These are phyloP conservation scores for Paspalum vaginatum DNA, from an alignment of 176 grass and related monocot species.

Conservation along the genomic window DNA sequence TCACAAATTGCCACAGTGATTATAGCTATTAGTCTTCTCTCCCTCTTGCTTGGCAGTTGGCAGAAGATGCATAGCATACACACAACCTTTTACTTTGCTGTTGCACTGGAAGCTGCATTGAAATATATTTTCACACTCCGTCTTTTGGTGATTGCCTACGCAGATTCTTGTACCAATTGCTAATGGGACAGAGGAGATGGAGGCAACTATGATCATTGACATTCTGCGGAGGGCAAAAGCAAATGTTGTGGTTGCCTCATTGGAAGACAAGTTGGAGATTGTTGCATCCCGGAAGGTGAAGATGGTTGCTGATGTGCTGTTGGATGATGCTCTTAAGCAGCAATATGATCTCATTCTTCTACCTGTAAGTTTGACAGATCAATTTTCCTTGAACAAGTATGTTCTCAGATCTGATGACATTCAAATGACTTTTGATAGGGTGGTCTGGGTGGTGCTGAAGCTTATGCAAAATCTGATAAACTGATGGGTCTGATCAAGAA, in stretches of 20 bases:
- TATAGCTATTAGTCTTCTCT: neutral
- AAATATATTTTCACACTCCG: neutral
- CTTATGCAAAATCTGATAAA: slow-evolving; percentile 70
- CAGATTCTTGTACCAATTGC: slow-evolving; percentile 84
- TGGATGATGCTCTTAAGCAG: slow-evolving; percentile 65
- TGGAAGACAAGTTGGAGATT: slow-evolving; percentile 64
- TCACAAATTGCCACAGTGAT: neutral
- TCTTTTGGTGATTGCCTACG: neutral
- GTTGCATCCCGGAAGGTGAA: slow-evolving; percentile 84
- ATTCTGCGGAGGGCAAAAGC: slow-evolving; percentile 68
- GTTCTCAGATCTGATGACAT: neutral
- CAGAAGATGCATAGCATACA: neutral
- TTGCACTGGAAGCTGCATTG: neutral
- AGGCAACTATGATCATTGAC: slow-evolving; percentile 77
- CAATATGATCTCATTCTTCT: slow-evolving; percentile 74
- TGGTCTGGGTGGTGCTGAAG: slow-evolving; percentile 76
- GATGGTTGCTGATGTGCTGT: slow-evolving; percentile 65
- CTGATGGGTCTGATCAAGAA: slow-evolving; percentile 62
- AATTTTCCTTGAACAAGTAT: slow-evolving; percentile 12
- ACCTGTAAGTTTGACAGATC: slow-evolving; percentile 51
- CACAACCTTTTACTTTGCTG: neutral
- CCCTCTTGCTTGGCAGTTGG: no score
- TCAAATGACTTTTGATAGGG: slow-evolving; percentile 45
- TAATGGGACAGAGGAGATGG: slow-evolving; percentile 84
- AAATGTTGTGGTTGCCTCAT: slow-evolving; percentile 65